phyloP scores from a whole-genome alignment of 192 early-diverging fungal species.

The Dissophora ornata region DNA sequence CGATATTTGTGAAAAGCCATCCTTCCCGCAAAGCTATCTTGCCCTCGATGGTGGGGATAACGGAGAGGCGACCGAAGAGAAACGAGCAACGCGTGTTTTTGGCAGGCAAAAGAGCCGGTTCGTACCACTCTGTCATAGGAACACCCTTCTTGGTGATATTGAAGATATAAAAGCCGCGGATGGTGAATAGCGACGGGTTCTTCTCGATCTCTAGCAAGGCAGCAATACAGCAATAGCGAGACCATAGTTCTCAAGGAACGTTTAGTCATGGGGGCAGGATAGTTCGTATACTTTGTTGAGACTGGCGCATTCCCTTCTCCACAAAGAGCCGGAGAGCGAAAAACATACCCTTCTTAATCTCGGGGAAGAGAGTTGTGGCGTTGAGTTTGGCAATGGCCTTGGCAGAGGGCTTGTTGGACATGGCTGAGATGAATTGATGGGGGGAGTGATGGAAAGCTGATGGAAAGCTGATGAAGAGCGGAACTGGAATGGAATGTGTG shows the following conservation, averaged over 20 bases:
- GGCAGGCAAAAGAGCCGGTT: neutral
- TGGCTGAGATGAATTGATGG: slow-evolving; percentile 18
- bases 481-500: too few relatives aligned
- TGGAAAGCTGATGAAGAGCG: too few relatives aligned
- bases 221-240: neutral
- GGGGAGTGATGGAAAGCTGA: neutral
- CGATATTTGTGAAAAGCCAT: neutral
- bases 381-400: slow-evolving; percentile 53
- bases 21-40: too few relatives aligned
- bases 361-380: slow-evolving; percentile 51
- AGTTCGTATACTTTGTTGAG: too few relatives aligned
- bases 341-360: slow-evolving; percentile 47
- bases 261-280: too few relatives aligned
- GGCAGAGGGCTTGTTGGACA: slow-evolving; percentile 48
- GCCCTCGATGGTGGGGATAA: too few relatives aligned
- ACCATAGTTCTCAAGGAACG: neutral
- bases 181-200: slow-evolving; percentile 42
- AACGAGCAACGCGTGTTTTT: neutral
- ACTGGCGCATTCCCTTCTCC: too few relatives aligned
- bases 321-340: neutral
- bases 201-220: slow-evolving; percentile 30
- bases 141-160: slow-evolving; percentile 40
- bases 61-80: too few relatives aligned
- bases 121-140: slow-evolving; percentile 52
- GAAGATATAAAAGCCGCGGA: slow-evolving; percentile 49